A percentile compares a stretch with the other conserved stretches of the same genome.
Conservation (phyloP, 495 filamentous ascomycete species). For the Aspergillus mulundensis region DNA sequence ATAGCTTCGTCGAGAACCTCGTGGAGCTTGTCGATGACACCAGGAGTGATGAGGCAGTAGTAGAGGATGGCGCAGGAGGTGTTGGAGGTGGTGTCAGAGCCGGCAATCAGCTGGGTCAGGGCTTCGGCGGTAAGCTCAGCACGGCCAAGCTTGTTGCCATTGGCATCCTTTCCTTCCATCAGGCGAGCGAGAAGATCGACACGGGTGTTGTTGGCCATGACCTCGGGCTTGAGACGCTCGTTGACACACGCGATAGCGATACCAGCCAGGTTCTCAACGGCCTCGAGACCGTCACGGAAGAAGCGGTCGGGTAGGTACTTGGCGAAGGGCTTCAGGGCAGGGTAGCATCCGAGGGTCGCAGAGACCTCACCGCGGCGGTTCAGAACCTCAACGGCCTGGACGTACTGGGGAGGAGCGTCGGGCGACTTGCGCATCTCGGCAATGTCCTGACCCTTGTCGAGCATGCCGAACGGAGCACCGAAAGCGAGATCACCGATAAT, state of each 20-base stretch:
- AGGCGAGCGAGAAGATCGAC: constrained; percentile 78
- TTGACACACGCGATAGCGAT: constrained; percentile 79
- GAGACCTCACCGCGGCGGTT: constrained; percentile 55
- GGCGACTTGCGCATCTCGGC: constrained; percentile 54
- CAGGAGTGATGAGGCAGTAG: constrained; percentile 65
- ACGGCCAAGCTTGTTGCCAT: constrained; percentile 66
- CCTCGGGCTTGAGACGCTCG: constrained; percentile 63
- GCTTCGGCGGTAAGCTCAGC: constrained; percentile 86
- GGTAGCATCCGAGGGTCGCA: constrained; percentile 45
- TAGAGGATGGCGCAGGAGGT: constrained; percentile 83
- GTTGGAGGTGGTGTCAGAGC: constrained; percentile 87
- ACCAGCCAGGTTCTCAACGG: constrained; percentile 49
- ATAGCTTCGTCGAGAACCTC: constrained; percentile 67
- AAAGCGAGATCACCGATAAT: constrained; percentile 69
- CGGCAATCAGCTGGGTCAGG: constrained; percentile 85
- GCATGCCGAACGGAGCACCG: constrained; percentile 53
- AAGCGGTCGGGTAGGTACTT: constrained; percentile 51
- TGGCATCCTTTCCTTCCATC: constrained; percentile 83
- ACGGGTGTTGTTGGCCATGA: constrained; percentile 51
- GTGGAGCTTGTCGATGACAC: constrained; percentile 68
- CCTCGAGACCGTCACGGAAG: constrained; percentile 47
- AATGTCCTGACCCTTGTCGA: constrained; percentile 51
- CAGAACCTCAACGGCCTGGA: constrained; percentile 50
- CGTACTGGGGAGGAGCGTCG: constrained; percentile 41
- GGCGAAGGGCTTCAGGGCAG: constrained; percentile 45